phyloP scores from a whole-genome alignment of 208 protist species.

The Acanthamoeba royreba region DNA sequence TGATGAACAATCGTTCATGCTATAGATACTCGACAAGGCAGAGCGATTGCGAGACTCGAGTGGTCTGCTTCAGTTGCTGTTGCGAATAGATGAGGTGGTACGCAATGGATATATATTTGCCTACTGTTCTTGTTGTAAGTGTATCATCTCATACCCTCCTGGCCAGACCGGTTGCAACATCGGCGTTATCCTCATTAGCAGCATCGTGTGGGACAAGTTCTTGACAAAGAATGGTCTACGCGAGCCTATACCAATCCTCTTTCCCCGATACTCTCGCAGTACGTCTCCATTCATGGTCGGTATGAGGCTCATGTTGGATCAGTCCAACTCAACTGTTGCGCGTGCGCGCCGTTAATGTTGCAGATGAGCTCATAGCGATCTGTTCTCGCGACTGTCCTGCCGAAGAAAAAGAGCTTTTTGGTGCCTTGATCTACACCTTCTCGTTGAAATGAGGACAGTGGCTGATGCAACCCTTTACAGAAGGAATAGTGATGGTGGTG shows the following conservation, averaged over 20 bases:
- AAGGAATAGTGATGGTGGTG: not conserved
- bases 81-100: not conserved
- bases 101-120: not conserved
- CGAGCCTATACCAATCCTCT: not conserved
- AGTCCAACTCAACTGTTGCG: too few species aligned
- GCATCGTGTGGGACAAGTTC: slow-evolving; percentile 16
- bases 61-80: not conserved
- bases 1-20: too few species aligned
- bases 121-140: not conserved
- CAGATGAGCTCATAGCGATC: not conserved
- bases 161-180: not conserved
- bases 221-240: not conserved
- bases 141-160: too few species aligned
- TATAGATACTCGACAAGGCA: not conserved
- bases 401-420: not conserved
- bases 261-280: not conserved
- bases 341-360: not conserved
- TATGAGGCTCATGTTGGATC: too few species aligned
- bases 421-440: not conserved
- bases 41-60: not conserved
- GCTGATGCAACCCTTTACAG: not conserved
- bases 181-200: not conserved
- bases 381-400: not conserved
- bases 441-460: not conserved
- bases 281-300: not conserved